These are phyloP conservation scores for Platanthera guangdongensis DNA, from an alignment of 106 monocot species.

Conservation along the genomic window DNA sequence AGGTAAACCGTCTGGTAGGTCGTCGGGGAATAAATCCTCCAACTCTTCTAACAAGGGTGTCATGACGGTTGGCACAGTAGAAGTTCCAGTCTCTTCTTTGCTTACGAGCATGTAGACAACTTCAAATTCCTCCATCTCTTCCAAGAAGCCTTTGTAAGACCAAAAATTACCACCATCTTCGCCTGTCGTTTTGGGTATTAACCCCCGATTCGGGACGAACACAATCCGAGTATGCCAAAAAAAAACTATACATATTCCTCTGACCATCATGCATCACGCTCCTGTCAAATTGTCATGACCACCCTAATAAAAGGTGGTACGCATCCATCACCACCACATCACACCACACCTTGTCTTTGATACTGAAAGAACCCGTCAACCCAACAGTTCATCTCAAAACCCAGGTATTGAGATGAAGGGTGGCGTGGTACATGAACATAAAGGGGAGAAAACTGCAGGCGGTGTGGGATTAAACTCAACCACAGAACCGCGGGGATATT, in stretches of 20 bases:
- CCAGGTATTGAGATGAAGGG: too few relatives aligned
- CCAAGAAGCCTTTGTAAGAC: neutral
- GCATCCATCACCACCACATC: constrained; percentile 11
- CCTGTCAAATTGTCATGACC: constrained; percentile 7
- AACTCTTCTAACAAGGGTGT: neutral
- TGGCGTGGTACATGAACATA: too few relatives aligned
- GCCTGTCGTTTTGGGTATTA: too few relatives aligned
- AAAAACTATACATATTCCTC: constrained; percentile 5
- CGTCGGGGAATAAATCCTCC: constrained; percentile 3
- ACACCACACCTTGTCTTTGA: constrained; percentile 9
- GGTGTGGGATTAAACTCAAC: too few relatives aligned
- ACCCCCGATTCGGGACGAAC: neutral
- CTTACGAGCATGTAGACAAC: neutral
- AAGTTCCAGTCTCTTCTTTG: neutral
- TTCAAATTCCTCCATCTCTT: neutral
- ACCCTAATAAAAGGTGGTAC: constrained; percentile 7
- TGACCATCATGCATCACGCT: neutral
- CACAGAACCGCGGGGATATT: too few relatives aligned
- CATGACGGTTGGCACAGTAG: neutral
- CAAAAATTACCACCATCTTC: neutral
- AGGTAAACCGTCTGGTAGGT: neutral
- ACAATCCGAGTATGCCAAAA: neutral
- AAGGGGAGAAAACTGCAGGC: too few relatives aligned
- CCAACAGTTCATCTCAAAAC: too few relatives aligned
- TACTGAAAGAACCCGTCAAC: too few relatives aligned